Conservation (phyloP, 2,329 filamentous ascomycete genomes). For the Emydomyces testavorans region DNA sequence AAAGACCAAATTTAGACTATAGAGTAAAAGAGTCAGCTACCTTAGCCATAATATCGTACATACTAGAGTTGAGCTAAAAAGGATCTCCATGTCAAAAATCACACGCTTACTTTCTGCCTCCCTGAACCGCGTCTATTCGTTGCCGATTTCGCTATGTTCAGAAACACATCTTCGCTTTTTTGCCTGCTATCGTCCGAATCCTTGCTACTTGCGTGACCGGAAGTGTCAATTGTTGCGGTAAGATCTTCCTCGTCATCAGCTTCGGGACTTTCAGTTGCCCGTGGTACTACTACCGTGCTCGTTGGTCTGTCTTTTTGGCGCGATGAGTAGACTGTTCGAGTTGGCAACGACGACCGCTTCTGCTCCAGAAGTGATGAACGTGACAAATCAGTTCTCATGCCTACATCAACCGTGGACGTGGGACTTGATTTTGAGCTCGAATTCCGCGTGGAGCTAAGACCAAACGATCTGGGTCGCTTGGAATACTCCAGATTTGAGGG, state of each 20-base stretch:
- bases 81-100: not conserved
- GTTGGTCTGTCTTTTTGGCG: conserved; percentile 16
- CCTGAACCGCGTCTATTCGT: conserved; percentile 30
- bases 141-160: conserved; percentile 37
- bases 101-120: conserved; percentile 19
- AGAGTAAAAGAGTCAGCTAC: not conserved
- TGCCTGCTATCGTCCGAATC: conserved; percentile 29
- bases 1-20: conserved; percentile 30
- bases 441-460: conserved; percentile 6
- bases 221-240: conserved; percentile 6
- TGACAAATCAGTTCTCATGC: conserved; percentile 20
- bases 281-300: conserved; percentile 10
- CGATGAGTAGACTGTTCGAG: conserved; percentile 20
- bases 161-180: conserved; percentile 37
- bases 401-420: conserved; percentile 16
- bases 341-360: conserved; percentile 11
- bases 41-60: too few relatives aligned
- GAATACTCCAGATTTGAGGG: conserved; percentile 7
- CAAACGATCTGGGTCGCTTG: conserved; percentile 14
- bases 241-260: conserved; percentile 18
- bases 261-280: conserved; percentile 15
- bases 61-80: not conserved
- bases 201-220: conserved; percentile 19
- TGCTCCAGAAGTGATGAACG: conserved; percentile 25
- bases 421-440: conserved; percentile 13